Evolutionary conservation across 75 land plant species (phyloP), one percentile per base, ranked within the genome.

Genomic region (Cryptomeria japonica): DNA sequence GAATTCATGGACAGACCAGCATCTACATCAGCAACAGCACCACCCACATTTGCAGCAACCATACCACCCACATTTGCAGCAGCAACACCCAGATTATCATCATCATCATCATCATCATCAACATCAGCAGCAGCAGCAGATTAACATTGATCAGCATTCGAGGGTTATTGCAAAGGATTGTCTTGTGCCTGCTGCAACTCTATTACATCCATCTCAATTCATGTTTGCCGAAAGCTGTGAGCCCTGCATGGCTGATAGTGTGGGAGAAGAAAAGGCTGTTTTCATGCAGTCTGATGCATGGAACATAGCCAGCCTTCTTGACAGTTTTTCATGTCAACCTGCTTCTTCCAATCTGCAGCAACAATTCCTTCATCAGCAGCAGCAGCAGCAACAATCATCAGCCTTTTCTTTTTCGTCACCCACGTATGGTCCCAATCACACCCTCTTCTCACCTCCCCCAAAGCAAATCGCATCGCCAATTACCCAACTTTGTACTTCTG

Each of bases 271-370:
- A n/a, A 42, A 28, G 51, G 32, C 49, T 42, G 44, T 82, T 42
- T 41, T 28, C 10, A 22, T 42, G 49, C 84, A 82, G 32, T 46
- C 49, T 28, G 84, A 82, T 46, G 84, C 84, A 82, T 82, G 84
- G 84, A 46, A 3, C 15, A 82, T 44, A 46, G 34, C 49, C 47
- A 82, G 42, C 32, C 31, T 82, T 82, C 84, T 82, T 12, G 84
- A 82, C 53, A 12, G 37, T 34, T 32, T 75, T 75, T 3, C 77
- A 10, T 75, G 77, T 14, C 37, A 75, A 2, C 37, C 77, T 32
- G 14, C 76, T 34, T 28, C 70, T 34, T 64, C 70, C 70, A 64
- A 25, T 64, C n/a, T 7, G 70, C 77, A 75, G 14, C 77, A 72
- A 72, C 76, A 75, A 75, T 2, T 25, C 14, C 77, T 13, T 12